A percentile compares a stretch with the other conserved stretches of the same genome.
Conservation (phyloP, 345 rosid species). For the Aurinia saxatilis region DNA sequence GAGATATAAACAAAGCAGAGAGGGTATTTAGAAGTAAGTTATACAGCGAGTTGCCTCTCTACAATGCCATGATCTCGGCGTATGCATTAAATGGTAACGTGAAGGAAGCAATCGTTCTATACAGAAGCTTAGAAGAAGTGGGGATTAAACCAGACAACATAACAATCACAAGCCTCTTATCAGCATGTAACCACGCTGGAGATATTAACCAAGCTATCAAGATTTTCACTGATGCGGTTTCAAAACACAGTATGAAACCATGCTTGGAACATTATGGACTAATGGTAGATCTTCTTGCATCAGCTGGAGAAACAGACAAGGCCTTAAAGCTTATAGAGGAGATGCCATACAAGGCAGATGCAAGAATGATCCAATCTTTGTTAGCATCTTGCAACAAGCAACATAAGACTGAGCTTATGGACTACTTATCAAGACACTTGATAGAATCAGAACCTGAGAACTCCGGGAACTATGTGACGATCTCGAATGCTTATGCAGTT, state of each 20-base stretch:
- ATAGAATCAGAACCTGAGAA: slow-evolving; percentile 37
- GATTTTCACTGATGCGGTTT: slow-evolving; percentile 31
- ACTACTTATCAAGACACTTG: slow-evolving; percentile 30
- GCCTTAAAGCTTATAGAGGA: slow-evolving; percentile 30
- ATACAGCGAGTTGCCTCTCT: slow-evolving; percentile 33
- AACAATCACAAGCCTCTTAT: slow-evolving; percentile 40
- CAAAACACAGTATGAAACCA: slow-evolving; percentile 25
- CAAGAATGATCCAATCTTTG: slow-evolving; percentile 39
- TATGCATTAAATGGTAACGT: slow-evolving; percentile 38
- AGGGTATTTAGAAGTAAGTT: slow-evolving; percentile 27
- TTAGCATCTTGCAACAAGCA: slow-evolving; percentile 34
- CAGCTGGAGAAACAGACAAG: slow-evolving; percentile 33
- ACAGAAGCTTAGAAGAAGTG: slow-evolving; percentile 22
- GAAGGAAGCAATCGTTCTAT: slow-evolving; percentile 31
- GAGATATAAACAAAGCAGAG: slow-evolving; percentile 40
- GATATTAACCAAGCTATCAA: slow-evolving; percentile 35
- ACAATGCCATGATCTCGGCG: slow-evolving; percentile 49
- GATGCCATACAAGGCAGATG: slow-evolving; percentile 48
- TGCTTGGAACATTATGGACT: slow-evolving; percentile 52
- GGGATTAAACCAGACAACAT: slow-evolving; percentile 40
- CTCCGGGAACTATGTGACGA: slow-evolving; percentile 44
- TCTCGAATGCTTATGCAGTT: slow-evolving; percentile 48
- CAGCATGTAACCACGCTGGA: slow-evolving; percentile 40
- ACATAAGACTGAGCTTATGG: slow-evolving; percentile 32
- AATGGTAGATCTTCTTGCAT: slow-evolving; percentile 38